These are phyloP conservation scores for Cryptococcus sp. DNA, from an alignment of 1,284 basidiomycete genomes.

Conservation along the genomic window DNA sequence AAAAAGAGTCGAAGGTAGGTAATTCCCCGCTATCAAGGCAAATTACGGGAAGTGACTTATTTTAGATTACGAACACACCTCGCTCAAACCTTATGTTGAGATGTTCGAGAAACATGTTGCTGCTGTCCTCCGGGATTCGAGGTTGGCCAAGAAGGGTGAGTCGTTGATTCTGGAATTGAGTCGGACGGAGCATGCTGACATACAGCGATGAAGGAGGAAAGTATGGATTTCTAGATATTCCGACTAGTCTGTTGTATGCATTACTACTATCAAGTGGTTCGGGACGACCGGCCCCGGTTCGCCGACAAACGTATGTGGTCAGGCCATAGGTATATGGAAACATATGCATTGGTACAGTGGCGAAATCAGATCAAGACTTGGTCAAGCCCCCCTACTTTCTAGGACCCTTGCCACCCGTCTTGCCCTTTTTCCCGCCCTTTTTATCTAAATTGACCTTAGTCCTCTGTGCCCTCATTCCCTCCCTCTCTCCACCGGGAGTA, in stretches of 20 bases:
- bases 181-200: not conserved
- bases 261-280: not conserved
- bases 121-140: constrained; percentile 48
- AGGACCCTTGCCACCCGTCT: constrained; percentile 19
- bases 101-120: constrained; percentile 72
- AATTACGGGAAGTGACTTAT: not conserved
- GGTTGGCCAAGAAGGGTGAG: constrained; percentile 24
- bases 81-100: constrained; percentile 80
- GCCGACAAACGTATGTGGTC: no score
- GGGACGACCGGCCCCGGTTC: no score
- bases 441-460: constrained; percentile 39
- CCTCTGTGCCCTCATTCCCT: constrained; percentile 42
- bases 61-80: constrained; percentile 53
- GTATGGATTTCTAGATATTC: constrained; percentile 25
- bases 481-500: constrained; percentile 16
- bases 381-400: not conserved
- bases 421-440: constrained; percentile 28
- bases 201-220: constrained; percentile 26
- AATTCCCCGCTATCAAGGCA: no score
- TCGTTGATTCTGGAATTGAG: not conserved
- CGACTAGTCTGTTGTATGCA: not conserved
- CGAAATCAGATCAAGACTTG: no score
- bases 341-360: no score
- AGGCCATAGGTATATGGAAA: no score
- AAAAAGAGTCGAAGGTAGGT: constrained; percentile 20